phyloP scores from a whole-genome alignment of 148 eudicot genomes.

The Dianthus caryophyllus region DNA sequence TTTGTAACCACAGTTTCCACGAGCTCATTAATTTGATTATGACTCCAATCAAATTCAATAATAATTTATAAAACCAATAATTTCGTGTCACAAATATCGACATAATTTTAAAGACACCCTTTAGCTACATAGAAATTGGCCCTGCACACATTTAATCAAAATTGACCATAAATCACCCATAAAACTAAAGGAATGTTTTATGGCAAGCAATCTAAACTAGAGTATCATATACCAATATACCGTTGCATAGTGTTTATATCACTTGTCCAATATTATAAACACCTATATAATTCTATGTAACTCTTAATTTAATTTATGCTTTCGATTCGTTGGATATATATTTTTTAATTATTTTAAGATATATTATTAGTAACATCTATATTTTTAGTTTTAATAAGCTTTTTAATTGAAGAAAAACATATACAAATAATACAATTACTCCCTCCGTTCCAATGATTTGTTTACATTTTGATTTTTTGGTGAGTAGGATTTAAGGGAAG shows the following conservation, averaged over 20 bases:
- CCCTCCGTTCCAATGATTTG: no score
- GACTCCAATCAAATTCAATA: not conserved
- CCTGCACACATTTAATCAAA: not conserved
- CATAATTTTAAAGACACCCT: not conserved
- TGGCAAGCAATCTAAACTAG: slow-evolving; percentile 2
- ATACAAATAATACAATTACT: no score
- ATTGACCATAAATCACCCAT: not conserved
- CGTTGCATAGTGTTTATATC: slow-evolving; percentile 1
- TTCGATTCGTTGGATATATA: no score
- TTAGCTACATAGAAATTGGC: not conserved
- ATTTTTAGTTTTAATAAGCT: no score
- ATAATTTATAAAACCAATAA: not conserved
- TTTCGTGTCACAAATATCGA: not conserved
- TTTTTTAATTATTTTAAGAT: no score
- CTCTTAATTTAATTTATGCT: no score
- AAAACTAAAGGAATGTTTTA: not conserved
- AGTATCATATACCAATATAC: no score
- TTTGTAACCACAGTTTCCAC: not conserved
- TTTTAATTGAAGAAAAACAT: no score
- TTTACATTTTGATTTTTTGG: no score
- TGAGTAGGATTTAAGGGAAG: no score
- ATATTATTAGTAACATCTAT: no score
- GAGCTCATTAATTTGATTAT: not conserved
- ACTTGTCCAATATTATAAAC: slow-evolving; percentile 8
- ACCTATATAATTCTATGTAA: slow-evolving; percentile 13